Conservation (phyloP, 2,329 filamentous ascomycete species). For the Botrytis tulipae region DNA sequence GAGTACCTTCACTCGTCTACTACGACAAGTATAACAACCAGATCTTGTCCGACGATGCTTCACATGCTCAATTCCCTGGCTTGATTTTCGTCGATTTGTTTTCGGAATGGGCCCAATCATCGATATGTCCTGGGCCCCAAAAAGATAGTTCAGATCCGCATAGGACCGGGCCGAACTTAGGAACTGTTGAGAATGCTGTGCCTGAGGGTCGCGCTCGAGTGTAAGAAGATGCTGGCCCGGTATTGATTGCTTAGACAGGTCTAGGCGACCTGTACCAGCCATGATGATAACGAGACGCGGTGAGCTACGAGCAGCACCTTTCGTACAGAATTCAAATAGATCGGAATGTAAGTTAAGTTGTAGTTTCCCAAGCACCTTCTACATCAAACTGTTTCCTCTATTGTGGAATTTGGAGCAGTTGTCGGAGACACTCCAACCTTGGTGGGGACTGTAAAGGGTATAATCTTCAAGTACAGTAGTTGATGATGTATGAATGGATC, state of each 20-base stretch:
- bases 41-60: conserved; percentile 93
- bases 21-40: conserved; percentile 89
- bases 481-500: conserved; percentile 1
- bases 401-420: background rate
- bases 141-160: conserved; percentile 36
- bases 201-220: conserved; percentile 3
- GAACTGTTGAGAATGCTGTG: conserved; percentile 12
- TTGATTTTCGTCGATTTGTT: conserved; percentile 36
- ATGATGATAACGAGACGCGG: background rate
- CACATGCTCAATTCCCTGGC: conserved; percentile 47
- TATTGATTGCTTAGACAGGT: conserved; percentile 8
- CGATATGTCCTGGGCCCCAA: conserved; percentile 33
- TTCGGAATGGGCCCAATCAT: conserved; percentile 35
- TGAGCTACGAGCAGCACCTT: background rate
- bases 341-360: background rate
- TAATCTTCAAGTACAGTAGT: conserved; percentile 2
- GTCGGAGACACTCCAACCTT: background rate
- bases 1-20: conserved; percentile 75
- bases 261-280: conserved; percentile 7
- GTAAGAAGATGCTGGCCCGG: conserved; percentile 9
- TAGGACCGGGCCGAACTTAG: conserved; percentile 18
- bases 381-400: background rate
- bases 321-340: background rate
- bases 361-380: conserved; percentile 4
- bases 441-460: background rate